Evolutionary conservation across 257 asterid genomes (phyloP), one percentile per base, ranked within the genome.

Genomic region (Capsicum rhomboideum): DNA sequence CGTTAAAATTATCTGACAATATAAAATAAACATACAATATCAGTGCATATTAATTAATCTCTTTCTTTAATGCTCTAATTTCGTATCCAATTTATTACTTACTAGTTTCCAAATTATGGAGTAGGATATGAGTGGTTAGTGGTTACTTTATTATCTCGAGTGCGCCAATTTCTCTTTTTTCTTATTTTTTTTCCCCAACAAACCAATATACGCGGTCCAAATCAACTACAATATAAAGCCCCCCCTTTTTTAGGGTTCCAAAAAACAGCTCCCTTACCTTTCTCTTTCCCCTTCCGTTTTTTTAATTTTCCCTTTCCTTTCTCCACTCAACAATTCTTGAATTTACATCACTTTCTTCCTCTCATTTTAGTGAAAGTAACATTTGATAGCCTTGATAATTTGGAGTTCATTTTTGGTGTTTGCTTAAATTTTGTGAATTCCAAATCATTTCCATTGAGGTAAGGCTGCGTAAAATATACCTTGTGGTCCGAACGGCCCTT

Each of bases 201-300:
- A 68, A 82, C 80, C 46, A 14, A 68, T 52, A 5, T 17, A 82
- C 69, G 85, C 85, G 85, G 85, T 82, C 80, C 85, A 52, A 67
- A 67, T 82, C 85, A 17, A 42, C 61, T 61, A 55, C 69, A 71
- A 66, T 82, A 68, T 66, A n/a, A 82, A 82, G 80, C 55, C 80
- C 55, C 66, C 21, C 40, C 40, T 34, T 42, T 29, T 34, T 68
- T 82, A 82, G 85, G 80, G 85, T 82, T 82, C 42, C 85, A 26
- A 77, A 34, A 75, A 77, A 50, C 46, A 77, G 50, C 64, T 5
- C 6, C 23, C 44, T 69, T 16, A 2, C 82, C 26, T 52, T 77
- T 17, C 26, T 52, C 75, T 80, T 64, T 40, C 46, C 16, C 16
- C 12, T 10, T 0, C 42, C 44, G 0, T 11, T 6, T 26, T 42